phyloP scores from a whole-genome alignment of 1,284 basidiomycete species.

The Sutorius eximius region DNA sequence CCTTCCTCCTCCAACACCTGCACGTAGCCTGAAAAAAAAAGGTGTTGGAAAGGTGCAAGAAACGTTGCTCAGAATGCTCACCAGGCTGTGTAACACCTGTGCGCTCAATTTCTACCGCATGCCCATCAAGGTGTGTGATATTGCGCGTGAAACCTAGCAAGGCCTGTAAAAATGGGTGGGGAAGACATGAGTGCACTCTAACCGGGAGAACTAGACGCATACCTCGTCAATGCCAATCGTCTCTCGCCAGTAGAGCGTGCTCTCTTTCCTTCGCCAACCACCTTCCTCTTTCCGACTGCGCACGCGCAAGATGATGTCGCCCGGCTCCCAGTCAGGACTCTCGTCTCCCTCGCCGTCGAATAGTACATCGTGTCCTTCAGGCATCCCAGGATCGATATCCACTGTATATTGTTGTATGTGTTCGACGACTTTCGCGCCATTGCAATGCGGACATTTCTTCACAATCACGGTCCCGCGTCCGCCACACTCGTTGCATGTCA shows the following conservation, averaged over 20 bases:
- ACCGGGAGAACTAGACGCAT: conserved; percentile 23
- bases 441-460: conserved; percentile 77
- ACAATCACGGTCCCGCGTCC: conserved; percentile 82
- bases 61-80: conserved; percentile 28
- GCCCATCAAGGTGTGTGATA: conserved; percentile 88
- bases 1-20: conserved; percentile 86
- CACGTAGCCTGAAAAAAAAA: conserved; percentile 61
- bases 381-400: conserved; percentile 83
- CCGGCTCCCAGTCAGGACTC: conserved; percentile 88
- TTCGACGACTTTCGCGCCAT: conserved; percentile 80
- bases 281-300: conserved; percentile 74
- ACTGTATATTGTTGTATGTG: conserved; percentile 81
- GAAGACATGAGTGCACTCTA: not conserved
- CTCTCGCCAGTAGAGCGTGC: conserved; percentile 86
- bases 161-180: conserved; percentile 48
- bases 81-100: conserved; percentile 89
- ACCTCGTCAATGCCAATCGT: conserved; percentile 89
- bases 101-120: conserved; percentile 69
- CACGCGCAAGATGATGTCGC: conserved; percentile 85
- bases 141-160: conserved; percentile 82
- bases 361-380: conserved; percentile 87
- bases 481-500: conserved; percentile 75
- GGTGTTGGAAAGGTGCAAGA: conserved; percentile 1
- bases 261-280: conserved; percentile 85
- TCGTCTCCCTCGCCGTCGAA: conserved; percentile 95